A percentile compares a stretch with the other conserved stretches of the same genome.
Conservation (phyloP, 306 rosid species). For the Casuarina equisetifolia region DNA sequence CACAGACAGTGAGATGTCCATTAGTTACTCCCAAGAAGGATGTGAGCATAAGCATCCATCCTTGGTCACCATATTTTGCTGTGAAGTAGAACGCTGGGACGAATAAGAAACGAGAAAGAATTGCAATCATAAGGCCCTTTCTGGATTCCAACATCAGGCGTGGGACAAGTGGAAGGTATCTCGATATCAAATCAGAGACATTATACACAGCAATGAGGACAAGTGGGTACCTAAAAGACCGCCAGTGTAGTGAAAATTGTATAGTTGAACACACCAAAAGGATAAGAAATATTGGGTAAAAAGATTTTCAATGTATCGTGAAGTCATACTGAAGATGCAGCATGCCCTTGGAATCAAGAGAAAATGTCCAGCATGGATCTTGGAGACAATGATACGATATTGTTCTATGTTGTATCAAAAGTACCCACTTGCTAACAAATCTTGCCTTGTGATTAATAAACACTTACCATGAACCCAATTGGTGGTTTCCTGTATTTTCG, state of each 20-base stretch:
- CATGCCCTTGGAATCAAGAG: background rate
- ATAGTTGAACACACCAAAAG: background rate
- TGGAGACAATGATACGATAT: too few species aligned
- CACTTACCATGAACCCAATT: conserved; percentile 55
- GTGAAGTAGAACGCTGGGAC: conserved; percentile 81
- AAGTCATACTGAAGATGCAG: background rate
- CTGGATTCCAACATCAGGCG: conserved; percentile 70
- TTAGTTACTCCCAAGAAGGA: conserved; percentile 76
- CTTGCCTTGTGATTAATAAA: background rate
- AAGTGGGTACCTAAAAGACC: conserved; percentile 63
- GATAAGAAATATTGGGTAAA: background rate
- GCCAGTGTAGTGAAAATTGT: background rate
- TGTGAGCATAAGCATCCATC: conserved; percentile 76
- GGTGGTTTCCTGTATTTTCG: conserved; percentile 80
- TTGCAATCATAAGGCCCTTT: conserved; percentile 47
- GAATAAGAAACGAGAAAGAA: conserved; percentile 50
- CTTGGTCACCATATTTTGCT: conserved; percentile 78
- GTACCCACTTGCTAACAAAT: background rate
- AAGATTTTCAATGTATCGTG: too few species aligned
- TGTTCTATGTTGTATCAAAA: too few species aligned
- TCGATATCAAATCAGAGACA: conserved; percentile 51
- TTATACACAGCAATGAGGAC: conserved; percentile 69
- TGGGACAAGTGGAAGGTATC: conserved; percentile 64
- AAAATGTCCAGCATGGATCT: background rate
- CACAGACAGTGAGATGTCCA: conserved; percentile 82